Evolutionary conservation across 1,139 yeast genomes (phyloP), one percentile per base, ranked within the genome.

Genomic region (Citeromyces siamensis): DNA sequence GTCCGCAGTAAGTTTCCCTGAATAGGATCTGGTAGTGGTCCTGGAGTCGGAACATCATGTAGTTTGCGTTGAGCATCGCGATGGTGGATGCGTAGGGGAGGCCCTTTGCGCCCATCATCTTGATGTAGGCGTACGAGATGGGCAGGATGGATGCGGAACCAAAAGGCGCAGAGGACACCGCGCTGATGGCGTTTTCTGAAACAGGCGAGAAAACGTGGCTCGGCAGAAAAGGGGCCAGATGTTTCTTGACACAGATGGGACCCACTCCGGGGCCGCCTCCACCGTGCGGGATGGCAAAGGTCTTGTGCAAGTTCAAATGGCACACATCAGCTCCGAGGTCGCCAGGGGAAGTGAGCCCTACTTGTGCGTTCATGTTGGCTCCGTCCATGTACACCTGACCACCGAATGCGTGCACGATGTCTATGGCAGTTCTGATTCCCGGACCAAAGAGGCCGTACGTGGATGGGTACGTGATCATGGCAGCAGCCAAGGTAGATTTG

Each of bases 251-350:
- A 68, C 97, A 86, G 43, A 90, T 93, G 41, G 98, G 97, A 8
- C 96, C 98, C 55, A 88, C 94, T 51, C 97, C 98, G 33, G 98
- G 98, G 36, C 98, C 98, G 56, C 98, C 98, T 53, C 98, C 98
- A 52, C 98, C 98, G 56, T 90, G 98, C 43, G 95, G 94, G 54
- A 90, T 86, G 36, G 97, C 90, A 66, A 90, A 90, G 1, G 98
- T 90, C 64, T 90, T 90, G 67, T 90, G 98, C 54, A 90, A 68
- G 57, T 90, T 90, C 63, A 90, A 71, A 55, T 90, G 98, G 60
- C 98, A 90, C 34, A 90, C 97, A 60, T 90, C 98, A n/a, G 97
- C 97, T 38, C 96, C 97, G 50, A 90, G 67, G 55, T 86, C 96
- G 41, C 97, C 98, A 12, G 98, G 98, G 9, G 95, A 83, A 0